phyloP scores from a whole-genome alignment of 805 yeast species.

The Wickerhamiella alocasiicola region DNA sequence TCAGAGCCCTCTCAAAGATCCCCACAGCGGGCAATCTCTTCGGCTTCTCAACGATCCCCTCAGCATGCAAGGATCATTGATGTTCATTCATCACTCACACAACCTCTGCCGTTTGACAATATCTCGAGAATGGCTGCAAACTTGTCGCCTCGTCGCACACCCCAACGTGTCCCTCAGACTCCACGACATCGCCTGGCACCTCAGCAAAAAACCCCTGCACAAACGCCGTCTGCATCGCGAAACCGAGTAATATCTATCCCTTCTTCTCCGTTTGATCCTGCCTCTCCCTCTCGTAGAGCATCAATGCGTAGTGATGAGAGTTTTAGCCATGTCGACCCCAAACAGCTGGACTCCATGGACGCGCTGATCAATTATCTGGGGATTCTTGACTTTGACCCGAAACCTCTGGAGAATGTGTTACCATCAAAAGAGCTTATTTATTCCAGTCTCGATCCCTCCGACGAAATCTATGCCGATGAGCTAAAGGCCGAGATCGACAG shows the following conservation, averaged over 20 bases:
- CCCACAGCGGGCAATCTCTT: too few relatives aligned
- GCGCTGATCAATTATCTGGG: background rate
- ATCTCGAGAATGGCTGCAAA: too few relatives aligned
- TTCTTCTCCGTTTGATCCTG: background rate
- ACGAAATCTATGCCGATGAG: background rate
- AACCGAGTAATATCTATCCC: too few relatives aligned
- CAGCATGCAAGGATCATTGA: too few relatives aligned
- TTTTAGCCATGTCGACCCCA: background rate
- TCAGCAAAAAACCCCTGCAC: too few relatives aligned
- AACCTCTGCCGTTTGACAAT: too few relatives aligned
- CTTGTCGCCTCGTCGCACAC: too few relatives aligned
- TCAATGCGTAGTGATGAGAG: slow-evolving; percentile 2
- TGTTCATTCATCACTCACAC: too few relatives aligned
- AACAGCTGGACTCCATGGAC: background rate
- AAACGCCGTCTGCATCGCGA: too few relatives aligned
- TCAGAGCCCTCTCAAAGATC: too few relatives aligned
- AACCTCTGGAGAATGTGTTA: background rate
- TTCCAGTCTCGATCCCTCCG: background rate
- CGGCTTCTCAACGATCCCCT: too few relatives aligned
- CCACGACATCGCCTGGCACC: background rate
- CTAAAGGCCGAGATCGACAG: background rate
- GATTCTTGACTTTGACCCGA: background rate
- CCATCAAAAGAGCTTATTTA: background rate
- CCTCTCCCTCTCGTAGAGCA: background rate
- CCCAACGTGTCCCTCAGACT: too few relatives aligned